Percentiles rank a stretch among this genome's conserved stretches.
Conservation (phyloP, 768 basidiomycete genomes). For the Terana coerulea region DNA sequence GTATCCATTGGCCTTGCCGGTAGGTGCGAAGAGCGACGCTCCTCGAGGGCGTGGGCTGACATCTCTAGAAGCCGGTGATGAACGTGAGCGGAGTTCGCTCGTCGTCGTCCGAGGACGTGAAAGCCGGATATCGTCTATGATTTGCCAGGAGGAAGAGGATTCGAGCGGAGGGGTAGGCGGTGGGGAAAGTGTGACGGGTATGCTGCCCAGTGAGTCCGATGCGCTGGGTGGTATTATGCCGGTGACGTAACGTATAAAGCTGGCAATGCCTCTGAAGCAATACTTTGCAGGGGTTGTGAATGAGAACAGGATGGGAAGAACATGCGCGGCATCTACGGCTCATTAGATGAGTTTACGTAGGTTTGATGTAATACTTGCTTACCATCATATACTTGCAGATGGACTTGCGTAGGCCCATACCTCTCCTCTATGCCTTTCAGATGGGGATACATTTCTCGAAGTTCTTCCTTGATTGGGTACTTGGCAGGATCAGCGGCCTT, state of each 20-base stretch:
- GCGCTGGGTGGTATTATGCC: conserved; percentile 33
- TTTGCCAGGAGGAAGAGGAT: not conserved
- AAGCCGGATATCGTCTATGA: not conserved
- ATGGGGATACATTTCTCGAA: conserved; percentile 51
- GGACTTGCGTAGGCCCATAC: conserved; percentile 69
- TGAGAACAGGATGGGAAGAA: conserved; percentile 68
- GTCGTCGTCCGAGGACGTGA: not conserved
- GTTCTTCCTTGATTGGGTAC: conserved; percentile 48
- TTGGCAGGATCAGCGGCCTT: conserved; percentile 82
- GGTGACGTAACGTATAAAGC: conserved; percentile 65
- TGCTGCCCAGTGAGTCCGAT: not conserved
- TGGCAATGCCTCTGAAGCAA: conserved; percentile 74
- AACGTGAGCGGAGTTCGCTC: not conserved
- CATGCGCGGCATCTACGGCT: conserved; percentile 60
- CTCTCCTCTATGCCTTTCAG: conserved; percentile 51
- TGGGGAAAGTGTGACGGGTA: conserved; percentile 16
- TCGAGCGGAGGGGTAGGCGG: conserved; percentile 6
- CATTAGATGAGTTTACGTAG: not conserved
- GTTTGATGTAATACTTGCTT: conserved; percentile 18
- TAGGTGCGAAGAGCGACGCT: not conserved
- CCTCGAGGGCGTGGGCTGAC: conserved; percentile 3
- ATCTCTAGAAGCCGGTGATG: not conserved
- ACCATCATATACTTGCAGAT: conserved; percentile 93
- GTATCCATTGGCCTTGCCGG: not conserved
- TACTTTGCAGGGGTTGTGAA: conserved; percentile 78